Evolutionary conservation across 176 grass and related monocot genomes (phyloP), one percentile per base, ranked within the genome.

Genomic region (Saccharum officinarum): DNA sequence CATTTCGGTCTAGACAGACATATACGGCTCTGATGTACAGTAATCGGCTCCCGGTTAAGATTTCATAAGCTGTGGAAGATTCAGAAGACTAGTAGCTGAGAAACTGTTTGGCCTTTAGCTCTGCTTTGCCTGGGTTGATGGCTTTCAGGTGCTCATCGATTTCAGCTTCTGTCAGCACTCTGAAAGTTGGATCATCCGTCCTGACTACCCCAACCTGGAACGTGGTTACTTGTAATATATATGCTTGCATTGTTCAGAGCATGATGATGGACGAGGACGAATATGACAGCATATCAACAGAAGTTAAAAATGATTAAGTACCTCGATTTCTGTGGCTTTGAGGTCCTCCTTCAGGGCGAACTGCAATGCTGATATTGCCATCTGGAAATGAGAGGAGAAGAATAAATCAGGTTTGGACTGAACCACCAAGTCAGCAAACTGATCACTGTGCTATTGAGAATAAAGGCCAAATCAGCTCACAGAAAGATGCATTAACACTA

Each of bases 321-420:
- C 87, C 82, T 85, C 87, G 8, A 75, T 17, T 33, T 85, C 63
- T 17, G 36, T 44, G 77, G 31, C 62, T 62, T 69, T 44, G 39
- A 22, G 26, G 45, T 85, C 49, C 30, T 1, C 37, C 70, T 70
- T 5, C 50, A 81, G 11, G 22, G 66, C 70, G 8, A 76, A 54
- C 59, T 52, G 28, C 62, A 89, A 39, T 75, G 87, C 87, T 30
- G 44, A 69, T 30, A 80, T 15, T 25, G 80, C 49, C 76, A 89
- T 80, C 77, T 85, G 77, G 38, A 80, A 89, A 81, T 28, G 23
- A 49, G 17, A 57, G 23, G 36, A 47, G 28, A 3, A 75, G 80
- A 22, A 59, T 25, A 31, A 64, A 80, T 75, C 12, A 60, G 4
- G 28, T 80, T 25, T 47, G 37, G 3, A 26, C 50, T 44, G 39